Conservation (phyloP, 1,284 basidiomycete species). For the Pholiota adiposa region DNA sequence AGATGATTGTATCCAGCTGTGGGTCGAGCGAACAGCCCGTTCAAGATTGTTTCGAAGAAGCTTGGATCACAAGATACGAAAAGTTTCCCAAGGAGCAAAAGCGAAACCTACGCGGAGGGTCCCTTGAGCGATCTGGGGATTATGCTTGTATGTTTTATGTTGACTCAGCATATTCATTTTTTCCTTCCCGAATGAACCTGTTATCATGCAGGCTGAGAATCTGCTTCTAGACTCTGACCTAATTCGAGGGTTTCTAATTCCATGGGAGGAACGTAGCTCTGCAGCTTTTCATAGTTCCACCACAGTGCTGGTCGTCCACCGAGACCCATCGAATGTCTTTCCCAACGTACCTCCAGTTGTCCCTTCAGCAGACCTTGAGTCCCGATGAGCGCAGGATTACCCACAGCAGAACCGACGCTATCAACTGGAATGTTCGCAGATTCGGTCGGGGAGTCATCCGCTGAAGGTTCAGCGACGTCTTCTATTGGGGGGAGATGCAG, state of each 20-base stretch:
- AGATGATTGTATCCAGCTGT: background rate
- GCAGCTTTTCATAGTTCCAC: conserved; percentile 43
- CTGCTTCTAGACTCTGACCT: background rate
- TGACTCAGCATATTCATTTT: background rate
- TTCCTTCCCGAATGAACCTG: background rate
- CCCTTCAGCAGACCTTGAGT: conserved; percentile 56
- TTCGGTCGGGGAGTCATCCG: conserved; percentile 1
- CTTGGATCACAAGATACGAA: background rate
- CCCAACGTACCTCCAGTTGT: conserved; percentile 70
- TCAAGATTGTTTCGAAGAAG: background rate
- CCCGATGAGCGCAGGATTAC: conserved; percentile 67
- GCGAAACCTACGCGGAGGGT: background rate
- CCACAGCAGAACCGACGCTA: conserved; percentile 53
- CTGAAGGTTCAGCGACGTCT: conserved; percentile 1
- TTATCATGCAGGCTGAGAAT: background rate
- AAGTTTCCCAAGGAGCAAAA: background rate
- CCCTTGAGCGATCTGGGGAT: background rate
- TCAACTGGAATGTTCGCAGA: background rate
- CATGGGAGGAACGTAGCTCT: conserved; percentile 37
- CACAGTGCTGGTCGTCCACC: conserved; percentile 60
- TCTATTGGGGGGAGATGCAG: conserved; percentile 66
- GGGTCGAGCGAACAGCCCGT: background rate
- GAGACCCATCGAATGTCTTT: conserved; percentile 39
- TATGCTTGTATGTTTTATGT: background rate
- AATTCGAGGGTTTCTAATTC: background rate